Evolutionary conservation across 306 rosid genomes (phyloP).

Genomic region (Lathyrus tuberosus): DNA sequence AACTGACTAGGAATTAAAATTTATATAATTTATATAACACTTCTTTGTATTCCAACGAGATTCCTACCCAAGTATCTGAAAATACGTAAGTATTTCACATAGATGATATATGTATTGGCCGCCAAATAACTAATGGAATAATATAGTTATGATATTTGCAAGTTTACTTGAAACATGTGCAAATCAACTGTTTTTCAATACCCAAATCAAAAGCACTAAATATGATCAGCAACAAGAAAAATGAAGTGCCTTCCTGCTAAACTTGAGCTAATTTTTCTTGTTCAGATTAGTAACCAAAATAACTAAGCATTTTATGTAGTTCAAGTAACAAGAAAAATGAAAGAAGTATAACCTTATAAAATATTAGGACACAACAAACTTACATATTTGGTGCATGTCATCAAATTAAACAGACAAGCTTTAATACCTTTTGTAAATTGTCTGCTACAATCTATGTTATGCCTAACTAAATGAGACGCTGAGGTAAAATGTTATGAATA

Average conservation of each 20-base stretch:
- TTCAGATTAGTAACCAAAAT: neutral
- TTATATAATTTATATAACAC: neutral
- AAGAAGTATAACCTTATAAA: constrained; percentile 3
- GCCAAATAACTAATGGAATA: neutral
- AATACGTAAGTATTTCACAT: neutral
- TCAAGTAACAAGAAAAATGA: neutral
- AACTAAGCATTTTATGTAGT: neutral
- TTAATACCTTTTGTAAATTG: constrained; percentile 22
- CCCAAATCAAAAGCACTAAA: neutral
- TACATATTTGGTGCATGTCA: constrained; percentile 1
- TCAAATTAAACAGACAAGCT: constrained; percentile 20
- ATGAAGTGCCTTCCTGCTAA: neutral
- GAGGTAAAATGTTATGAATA: constrained; percentile 29
- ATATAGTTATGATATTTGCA: neutral
- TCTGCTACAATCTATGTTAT: constrained; percentile 1
- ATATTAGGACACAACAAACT: constrained; percentile 1
- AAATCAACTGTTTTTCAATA: neutral
- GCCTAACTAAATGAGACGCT: constrained; percentile 27
- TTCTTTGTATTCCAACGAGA: neutral
- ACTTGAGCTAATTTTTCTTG: neutral
- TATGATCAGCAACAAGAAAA: neutral
- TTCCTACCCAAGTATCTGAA: neutral
- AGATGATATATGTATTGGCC: neutral
- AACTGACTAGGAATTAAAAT: too few relatives aligned
- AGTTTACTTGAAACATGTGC: neutral